phyloP scores from a whole-genome alignment of 169 alveolate species.

The Plasmodium billcollinsi region DNA sequence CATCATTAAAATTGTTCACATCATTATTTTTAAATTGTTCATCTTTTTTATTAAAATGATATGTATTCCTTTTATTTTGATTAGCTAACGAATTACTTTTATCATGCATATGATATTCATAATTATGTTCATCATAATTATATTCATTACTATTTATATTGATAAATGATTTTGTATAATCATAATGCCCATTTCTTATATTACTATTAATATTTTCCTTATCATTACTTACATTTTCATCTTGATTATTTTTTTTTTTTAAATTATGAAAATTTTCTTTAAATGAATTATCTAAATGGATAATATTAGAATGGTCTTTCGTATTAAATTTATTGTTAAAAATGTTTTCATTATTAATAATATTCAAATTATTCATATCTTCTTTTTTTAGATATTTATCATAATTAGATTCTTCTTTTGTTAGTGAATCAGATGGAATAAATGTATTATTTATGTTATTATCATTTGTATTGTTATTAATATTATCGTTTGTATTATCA shows the following conservation, averaged over 20 bases:
- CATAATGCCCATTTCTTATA: too few species aligned
- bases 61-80: conserved; percentile 5
- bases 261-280: background rate
- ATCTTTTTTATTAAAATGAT: conserved; percentile 26
- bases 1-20: conserved; percentile 7
- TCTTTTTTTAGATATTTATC: background rate
- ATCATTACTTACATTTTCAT: background rate
- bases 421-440: background rate
- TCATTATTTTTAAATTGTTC: conserved; percentile 14
- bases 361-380: background rate
- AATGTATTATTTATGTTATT: background rate
- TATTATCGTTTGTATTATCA: too few species aligned
- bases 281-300: background rate
- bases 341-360: background rate
- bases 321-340: background rate
- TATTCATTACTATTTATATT: too few species aligned
- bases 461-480: background rate
- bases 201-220: background rate
- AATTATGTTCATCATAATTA: background rate
- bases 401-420: background rate
- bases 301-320: background rate
- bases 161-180: too few species aligned
- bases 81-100: background rate
- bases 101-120: background rate
- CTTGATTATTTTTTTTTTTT: background rate